Percentiles rank a stretch among this genome's conserved stretches.
These are phyloP conservation scores for Candida ipomoeae DNA, from an alignment of 805 yeast genomes.

Conservation along the genomic window DNA sequence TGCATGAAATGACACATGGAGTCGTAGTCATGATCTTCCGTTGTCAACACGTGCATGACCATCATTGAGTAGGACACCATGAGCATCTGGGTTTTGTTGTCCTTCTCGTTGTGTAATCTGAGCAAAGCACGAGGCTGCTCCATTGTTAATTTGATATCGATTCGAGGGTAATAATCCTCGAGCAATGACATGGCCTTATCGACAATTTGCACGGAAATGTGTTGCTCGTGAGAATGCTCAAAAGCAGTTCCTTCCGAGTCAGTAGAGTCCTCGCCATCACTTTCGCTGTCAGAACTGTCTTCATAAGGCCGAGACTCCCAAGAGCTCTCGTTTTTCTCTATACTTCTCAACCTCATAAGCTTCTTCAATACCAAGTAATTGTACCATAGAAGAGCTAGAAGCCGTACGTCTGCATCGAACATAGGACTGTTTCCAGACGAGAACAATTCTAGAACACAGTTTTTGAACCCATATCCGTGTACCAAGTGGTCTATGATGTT, in stretches of 20 bases:
- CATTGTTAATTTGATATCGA: slow-evolving; percentile 14
- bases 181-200: slow-evolving; percentile 6
- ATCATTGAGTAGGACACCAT: slow-evolving; percentile 34
- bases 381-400: slow-evolving; percentile 30
- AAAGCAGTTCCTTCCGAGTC: slow-evolving; percentile 3
- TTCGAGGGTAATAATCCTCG: slow-evolving; percentile 12
- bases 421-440: slow-evolving; percentile 37
- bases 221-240: background rate
- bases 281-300: background rate
- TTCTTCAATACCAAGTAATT: slow-evolving; percentile 30
- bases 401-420: slow-evolving; percentile 32
- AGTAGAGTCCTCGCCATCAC: slow-evolving; percentile 12
- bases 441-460: slow-evolving; percentile 35
- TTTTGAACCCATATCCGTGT: slow-evolving; percentile 33
- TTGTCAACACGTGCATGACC: slow-evolving; percentile 31
- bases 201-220: background rate
- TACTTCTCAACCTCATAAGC: slow-evolving; percentile 19
- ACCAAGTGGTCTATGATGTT: slow-evolving; percentile 32
- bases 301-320: background rate
- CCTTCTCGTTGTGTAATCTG: slow-evolving; percentile 21
- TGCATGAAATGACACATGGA: slow-evolving; percentile 31
- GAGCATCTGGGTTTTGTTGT: slow-evolving; percentile 22
- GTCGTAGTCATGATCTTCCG: slow-evolving; percentile 29
- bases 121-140: slow-evolving; percentile 20
- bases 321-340: slow-evolving; percentile 8